Evolutionary conservation across 169 alveolate genomes (phyloP), one percentile per base, ranked within the genome.

Genomic region (Eimeria brunetti): DNA sequence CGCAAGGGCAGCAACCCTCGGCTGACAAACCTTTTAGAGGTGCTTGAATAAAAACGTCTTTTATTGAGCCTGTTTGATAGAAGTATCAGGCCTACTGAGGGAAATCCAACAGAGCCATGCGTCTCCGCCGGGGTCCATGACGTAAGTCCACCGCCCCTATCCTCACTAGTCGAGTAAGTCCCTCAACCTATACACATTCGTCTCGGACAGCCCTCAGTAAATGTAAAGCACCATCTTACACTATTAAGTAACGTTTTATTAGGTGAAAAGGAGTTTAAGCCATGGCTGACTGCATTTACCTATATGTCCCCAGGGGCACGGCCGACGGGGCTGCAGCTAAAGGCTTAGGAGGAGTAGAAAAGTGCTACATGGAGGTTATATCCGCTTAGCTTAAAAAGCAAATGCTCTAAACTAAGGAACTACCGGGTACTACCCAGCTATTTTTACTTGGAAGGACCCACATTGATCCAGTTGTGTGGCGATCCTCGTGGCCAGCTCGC

Each of bases 301-400:
- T 38, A 12, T 51, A 14, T 36, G n/a, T 8, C 51, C 33, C 8
- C 4, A 11, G 81, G 51, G 56, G 81, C 33, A 30, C 56, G 8
- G 83, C 56, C 51, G 83, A 73, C 83, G 83, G 83, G 83, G 83
- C 83, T 73, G 83, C 56, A 38, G 83, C 73, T 12, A 11, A 7
- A 20, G 18, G 16, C 41, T 36, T 73, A 38, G 49, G 56, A 20
- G 83, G 38, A 73, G 18, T 24, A 18, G 14, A 38, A 18, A 38
- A 73, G 30, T 20, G 33, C 83, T 71, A 51, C 83, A 16, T 38
- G 53, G 56, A 73, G 51, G 5, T 38, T n/a, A 73, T 73, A 73
- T 6, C 30, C 0, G 5, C 12, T 38, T 33, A 20, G 56, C 18
- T 73, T 38, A 73, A 16, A 33, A 8, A 38, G 3, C 0, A 14